Base-by-base conservation (phyloP, 139 green algal species). In the Tetradesmus lagerheimii region DNA sequence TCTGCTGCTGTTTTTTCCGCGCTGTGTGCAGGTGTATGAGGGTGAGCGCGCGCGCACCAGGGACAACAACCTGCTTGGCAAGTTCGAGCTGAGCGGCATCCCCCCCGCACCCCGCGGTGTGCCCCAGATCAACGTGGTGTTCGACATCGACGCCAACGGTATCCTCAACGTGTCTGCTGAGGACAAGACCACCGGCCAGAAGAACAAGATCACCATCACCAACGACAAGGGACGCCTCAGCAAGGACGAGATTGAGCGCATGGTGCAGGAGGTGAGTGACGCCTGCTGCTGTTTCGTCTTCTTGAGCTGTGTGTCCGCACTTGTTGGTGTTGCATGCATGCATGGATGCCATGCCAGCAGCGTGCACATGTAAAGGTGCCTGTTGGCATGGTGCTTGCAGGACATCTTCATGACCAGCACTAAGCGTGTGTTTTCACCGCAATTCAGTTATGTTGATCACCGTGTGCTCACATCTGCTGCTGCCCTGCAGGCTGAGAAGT, bases 181-280 rank as follows among this genome's bases (percentile, higher is more conserved):
- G 95, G 98, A 99, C 92, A 99, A 99, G 95, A 97, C 96, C 35
- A 98, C 96, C 18, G 98, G 98, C 83, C 95, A 96, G 78, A 98
- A 98, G 94, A 98, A 98, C 94, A 99, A 99, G 94, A 99, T 99
- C 95, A 99, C 98, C 79, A 99, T 99, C 94, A 99, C 98, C 80
- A 99, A 99, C 91, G 98, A 99, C 94, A 99, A 99, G 97, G 98
- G 98, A 82, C 94, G 97, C 15, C 94, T 99, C 27, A 95, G 83
- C 86, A 99, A 99, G 96, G 98, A 99, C 0, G 98, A 99, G 67
- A 99, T 99, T 79, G 98, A 99, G 96, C 95, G 96, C 85, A 99
- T 99, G 97, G 98, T 99, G 64, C 92, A 97, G 93, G 95, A 95
- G 79, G 35, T 90, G 35, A 62, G 86, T 90, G 35, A 62, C 75